Base-by-base conservation (phyloP, 106 monocot species). In the Hemerocallis citrina region DNA sequence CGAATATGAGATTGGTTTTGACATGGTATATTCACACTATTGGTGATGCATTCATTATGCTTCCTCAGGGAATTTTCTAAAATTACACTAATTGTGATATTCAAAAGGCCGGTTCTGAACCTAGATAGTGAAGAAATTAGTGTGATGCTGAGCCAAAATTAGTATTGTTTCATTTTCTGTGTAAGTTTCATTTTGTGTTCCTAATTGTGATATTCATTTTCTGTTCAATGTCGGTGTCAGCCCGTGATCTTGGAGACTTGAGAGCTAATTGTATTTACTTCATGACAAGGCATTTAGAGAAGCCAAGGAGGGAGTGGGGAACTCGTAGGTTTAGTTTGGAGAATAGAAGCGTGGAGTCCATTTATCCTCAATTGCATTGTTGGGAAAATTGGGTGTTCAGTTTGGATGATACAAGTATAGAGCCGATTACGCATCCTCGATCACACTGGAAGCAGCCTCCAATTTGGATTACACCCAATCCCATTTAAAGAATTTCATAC, bases 371-470 rank as follows among this genome's bases (percentile, higher is more conserved):
- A 25, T 50, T 25, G 23, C 49, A 50, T 25, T 25, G 9, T 9
- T 50, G 49, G 49, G 49, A 50, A 12, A 50, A 22, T 16, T 50
- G 49, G 49, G 24, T 25, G 1, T 50, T 50, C 12, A 50, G 49
- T 12, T 50, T 50, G 24, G 49, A 50, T 25, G 49, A 25, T 16
- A 11, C 25, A 9, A 50, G 25, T 16, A 12, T 50, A 8, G 24
- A 50, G 24, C 49, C 49, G 9, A 50, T 50, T 10, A 25, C 23
- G 22, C 49, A 50, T 25, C 49, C 49, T 50, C 49, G 27, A 9
- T 50, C 49, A 50, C 49, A 50, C 13, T 50, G 49, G 49, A 50
- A 50, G 49, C 49, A 50, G 49, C 49, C 49, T 25, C 49, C 49
- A 0, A 50, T 50, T 25, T 50, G 49, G 49, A 50, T 50, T 24